Percentiles rank a stretch among this genome's conserved stretches.
These are phyloP conservation scores for Anastatica hierochuntica DNA, from an alignment of 345 rosid species.

Conservation along the genomic window DNA sequence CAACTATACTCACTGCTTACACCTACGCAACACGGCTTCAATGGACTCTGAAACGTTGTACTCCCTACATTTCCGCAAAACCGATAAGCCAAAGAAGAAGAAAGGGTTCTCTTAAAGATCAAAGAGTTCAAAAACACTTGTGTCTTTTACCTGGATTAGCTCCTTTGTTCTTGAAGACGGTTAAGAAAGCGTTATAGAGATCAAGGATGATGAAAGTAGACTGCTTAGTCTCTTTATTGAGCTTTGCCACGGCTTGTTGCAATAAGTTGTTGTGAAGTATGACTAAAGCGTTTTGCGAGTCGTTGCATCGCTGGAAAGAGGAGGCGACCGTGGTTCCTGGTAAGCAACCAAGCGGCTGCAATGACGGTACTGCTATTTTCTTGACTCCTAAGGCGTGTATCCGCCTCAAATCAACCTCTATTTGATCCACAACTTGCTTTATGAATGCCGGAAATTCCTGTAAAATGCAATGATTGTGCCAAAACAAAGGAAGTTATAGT, in stretches of 20 bases:
- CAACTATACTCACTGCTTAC: conserved; percentile 25
- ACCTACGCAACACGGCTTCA: conserved; percentile 54
- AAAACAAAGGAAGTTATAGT: no score
- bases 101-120: no score
- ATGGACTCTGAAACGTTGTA: conserved; percentile 37
- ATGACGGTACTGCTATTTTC: conserved; percentile 35
- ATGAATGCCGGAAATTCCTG: conserved; percentile 49
- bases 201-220: conserved; percentile 40
- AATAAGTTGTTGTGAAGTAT: conserved; percentile 45
- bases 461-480: neutral
- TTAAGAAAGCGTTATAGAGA: conserved; percentile 49
- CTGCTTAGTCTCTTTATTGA: conserved; percentile 31
- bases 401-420: conserved; percentile 33
- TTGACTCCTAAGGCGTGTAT: conserved; percentile 47
- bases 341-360: conserved; percentile 75
- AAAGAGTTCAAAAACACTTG: neutral
- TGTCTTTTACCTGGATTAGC: conserved; percentile 16
- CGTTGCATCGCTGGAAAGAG: conserved; percentile 47
- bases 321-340: conserved; percentile 29
- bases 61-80: conserved; percentile 17
- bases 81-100: neutral
- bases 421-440: conserved; percentile 46
- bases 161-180: conserved; percentile 38
- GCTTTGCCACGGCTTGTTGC: conserved; percentile 36
- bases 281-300: conserved; percentile 29